Evolutionary conservation across 495 filamentous ascomycete species (phyloP).

Genomic region (Xylaria nigripes): DNA sequence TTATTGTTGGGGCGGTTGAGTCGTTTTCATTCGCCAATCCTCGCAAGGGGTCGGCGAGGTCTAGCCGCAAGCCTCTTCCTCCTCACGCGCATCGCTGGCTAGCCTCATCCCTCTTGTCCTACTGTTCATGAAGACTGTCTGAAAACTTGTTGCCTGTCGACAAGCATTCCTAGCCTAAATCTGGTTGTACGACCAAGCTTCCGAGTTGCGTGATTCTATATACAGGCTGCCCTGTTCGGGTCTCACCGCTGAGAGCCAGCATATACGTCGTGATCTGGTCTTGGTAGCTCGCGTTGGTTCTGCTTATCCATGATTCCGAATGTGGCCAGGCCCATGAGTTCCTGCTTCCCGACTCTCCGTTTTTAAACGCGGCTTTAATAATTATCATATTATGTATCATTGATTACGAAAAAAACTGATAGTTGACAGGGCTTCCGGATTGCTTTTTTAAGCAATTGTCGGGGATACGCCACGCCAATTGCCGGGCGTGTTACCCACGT

Average conservation of each 20-base stretch:
- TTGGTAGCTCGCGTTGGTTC: neutral
- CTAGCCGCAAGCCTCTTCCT: conserved; percentile 2
- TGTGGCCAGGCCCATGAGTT: neutral
- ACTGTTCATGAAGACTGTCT: neutral
- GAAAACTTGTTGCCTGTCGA: neutral
- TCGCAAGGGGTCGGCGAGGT: neutral
- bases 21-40: conserved; percentile 8
- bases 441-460: neutral
- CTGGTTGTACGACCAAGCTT: conserved; percentile 1
- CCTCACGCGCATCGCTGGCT: neutral
- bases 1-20: conserved; percentile 3
- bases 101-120: conserved; percentile 3
- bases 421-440: neutral
- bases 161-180: neutral
- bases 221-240: conserved; percentile 1
- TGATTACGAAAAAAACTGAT: conserved; percentile 1
- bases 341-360: neutral
- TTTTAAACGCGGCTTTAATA: neutral
- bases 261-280: conserved; percentile 1
- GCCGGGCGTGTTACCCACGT: conserved; percentile 1
- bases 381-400: neutral
- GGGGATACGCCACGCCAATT: conserved; percentile 3
- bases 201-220: conserved; percentile 7
- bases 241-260: conserved; percentile 1
- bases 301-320: neutral